A percentile compares a stretch with the other conserved stretches of the same genome.
Conservation (phyloP, 768 basidiomycete species). For the Pholiota microspora region DNA sequence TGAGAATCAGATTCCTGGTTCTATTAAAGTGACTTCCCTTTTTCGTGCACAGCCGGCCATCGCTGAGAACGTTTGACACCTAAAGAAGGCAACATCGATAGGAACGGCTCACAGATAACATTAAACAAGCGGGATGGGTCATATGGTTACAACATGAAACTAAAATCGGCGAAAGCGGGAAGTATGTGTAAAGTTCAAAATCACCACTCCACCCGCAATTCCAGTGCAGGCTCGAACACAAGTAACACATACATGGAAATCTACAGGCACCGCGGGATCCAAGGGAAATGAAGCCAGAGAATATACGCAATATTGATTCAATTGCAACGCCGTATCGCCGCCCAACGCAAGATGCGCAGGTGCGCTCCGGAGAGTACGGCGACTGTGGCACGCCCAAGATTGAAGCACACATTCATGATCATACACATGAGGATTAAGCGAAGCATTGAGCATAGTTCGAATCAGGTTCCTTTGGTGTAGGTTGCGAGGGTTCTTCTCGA, state of each 20-base stretch:
- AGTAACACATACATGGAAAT: not conserved
- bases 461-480: too few relatives aligned
- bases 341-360: not conserved
- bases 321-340: not conserved
- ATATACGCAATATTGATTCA: not conserved
- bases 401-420: conserved; percentile 2
- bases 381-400: not conserved
- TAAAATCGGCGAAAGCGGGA: not conserved
- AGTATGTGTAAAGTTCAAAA: not conserved
- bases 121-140: not conserved
- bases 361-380: conserved; percentile 1
- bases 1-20: too few relatives aligned
- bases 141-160: not conserved
- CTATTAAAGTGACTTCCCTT: not conserved
- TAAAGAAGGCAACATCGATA: not conserved
- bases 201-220: not conserved
- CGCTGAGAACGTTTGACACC: not conserved
- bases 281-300: not conserved
- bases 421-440: not conserved
- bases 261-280: not conserved
- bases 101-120: not conserved
- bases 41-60: not conserved
- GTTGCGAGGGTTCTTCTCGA: not conserved
- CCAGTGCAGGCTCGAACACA: not conserved
- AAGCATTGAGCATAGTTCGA: not conserved